Conservation (phyloP, 139 green algal genomes). For the Spirogloea muscicola region DNA sequence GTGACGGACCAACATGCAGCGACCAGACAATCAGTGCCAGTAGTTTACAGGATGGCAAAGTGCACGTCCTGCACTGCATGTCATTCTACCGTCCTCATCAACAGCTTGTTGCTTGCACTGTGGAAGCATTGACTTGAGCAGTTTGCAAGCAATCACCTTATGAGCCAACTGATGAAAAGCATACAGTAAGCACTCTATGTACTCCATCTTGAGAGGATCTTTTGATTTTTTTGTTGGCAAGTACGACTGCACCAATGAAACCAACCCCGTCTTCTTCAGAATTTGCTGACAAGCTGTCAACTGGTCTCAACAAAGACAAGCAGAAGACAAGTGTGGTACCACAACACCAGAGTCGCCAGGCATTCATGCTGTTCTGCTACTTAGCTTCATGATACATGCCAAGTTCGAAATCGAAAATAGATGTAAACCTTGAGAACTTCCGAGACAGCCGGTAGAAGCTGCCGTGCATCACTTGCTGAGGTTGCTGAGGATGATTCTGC, state of each 20-base stretch:
- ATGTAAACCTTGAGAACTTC: conserved; percentile 34
- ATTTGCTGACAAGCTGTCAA: neutral
- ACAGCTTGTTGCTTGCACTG: neutral
- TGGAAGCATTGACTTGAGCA: neutral
- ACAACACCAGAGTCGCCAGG: too few relatives aligned
- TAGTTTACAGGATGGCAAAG: neutral
- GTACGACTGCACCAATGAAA: conserved; percentile 7
- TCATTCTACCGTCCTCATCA: neutral
- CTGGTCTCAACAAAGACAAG: neutral
- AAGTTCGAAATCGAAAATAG: too few relatives aligned
- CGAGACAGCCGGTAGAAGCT: conserved; percentile 17
- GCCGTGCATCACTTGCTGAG: conserved; percentile 6
- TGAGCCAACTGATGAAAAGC: conserved; percentile 38
- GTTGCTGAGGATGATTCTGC: conserved; percentile 23
- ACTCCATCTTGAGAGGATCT: neutral
- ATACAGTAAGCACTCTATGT: conserved; percentile 35
- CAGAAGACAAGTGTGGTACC: neutral
- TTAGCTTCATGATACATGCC: neutral
- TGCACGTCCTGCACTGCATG: neutral
- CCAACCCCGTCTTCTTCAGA: neutral
- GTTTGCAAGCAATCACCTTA: conserved; percentile 16
- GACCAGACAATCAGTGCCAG: neutral
- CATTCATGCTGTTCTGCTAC: neutral
- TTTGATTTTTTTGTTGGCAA: conserved; percentile 25
- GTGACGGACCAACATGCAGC: neutral